phyloP scores from a whole-genome alignment of 257 asterid genomes.

The Nicotiana noctiflora region DNA sequence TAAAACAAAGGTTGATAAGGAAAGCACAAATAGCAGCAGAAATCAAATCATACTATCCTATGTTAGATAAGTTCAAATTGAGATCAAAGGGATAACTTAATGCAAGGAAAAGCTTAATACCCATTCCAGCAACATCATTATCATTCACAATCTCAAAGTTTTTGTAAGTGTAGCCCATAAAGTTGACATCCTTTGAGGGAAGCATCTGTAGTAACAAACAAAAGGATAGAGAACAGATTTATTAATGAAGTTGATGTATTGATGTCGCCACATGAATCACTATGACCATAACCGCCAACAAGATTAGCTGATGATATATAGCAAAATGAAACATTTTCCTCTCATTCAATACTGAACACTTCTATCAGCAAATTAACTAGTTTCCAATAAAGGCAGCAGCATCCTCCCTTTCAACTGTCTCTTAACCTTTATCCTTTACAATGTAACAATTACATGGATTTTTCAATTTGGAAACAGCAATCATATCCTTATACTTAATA shows the following conservation, averaged over 20 bases:
- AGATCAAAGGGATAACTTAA: not conserved
- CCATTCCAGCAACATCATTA: constrained; percentile 77
- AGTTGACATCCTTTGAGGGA: constrained; percentile 91
- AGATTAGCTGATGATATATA: not conserved
- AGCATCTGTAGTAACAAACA: constrained; percentile 65
- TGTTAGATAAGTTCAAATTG: not conserved
- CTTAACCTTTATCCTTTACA: not conserved
- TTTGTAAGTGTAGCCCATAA: constrained; percentile 95
- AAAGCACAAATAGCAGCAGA: not conserved
- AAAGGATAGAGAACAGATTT: constrained; percentile 1
- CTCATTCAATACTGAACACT: not conserved
- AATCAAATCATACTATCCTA: not conserved
- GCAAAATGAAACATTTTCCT: not conserved
- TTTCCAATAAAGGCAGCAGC: not conserved
- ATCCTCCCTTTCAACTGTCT: not conserved
- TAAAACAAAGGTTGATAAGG: not conserved
- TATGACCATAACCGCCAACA: not conserved
- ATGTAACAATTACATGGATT: not conserved
- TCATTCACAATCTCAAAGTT: constrained; percentile 91
- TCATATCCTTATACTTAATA: not conserved
- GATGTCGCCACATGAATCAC: not conserved
- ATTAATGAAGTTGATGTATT: not conserved
- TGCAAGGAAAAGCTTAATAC: constrained; percentile 30
- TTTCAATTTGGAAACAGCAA: not conserved
- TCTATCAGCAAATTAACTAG: not conserved